phyloP scores from a whole-genome alignment of 2,329 filamentous ascomycete species.

The Stagonosporopsis chrysanthemi region DNA sequence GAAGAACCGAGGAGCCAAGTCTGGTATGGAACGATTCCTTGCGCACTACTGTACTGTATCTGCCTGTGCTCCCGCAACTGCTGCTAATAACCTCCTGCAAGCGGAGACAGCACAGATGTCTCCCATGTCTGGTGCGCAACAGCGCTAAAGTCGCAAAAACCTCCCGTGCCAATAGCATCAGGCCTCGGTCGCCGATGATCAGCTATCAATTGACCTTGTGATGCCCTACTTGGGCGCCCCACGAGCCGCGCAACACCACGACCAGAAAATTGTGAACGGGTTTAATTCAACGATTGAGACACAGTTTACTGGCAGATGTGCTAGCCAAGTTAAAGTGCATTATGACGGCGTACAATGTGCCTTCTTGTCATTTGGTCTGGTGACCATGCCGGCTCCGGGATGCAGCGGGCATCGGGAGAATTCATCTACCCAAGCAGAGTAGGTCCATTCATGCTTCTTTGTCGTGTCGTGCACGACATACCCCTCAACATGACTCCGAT shows the following conservation, averaged over 20 bases:
- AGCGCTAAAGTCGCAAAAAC: conserved; percentile 11
- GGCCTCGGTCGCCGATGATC: conserved; percentile 38
- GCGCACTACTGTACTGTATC: conserved; percentile 1
- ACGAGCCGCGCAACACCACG: conserved; percentile 14
- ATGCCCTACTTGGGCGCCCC: conserved; percentile 3
- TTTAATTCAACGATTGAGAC: background rate
- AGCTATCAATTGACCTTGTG: conserved; percentile 22
- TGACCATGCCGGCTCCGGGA: conserved; percentile 7
- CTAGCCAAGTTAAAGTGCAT: conserved; percentile 14
- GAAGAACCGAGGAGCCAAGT: conserved; percentile 3
- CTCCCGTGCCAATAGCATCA: conserved; percentile 37
- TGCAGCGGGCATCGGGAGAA: conserved; percentile 20
- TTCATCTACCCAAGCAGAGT: conserved; percentile 14
- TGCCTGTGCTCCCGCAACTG: background rate
- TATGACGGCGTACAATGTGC: conserved; percentile 4
- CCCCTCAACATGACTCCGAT: conserved; percentile 16
- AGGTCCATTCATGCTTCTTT: conserved; percentile 5
- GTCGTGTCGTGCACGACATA: conserved; percentile 1
- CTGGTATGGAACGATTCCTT: conserved; percentile 3
- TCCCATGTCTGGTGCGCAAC: conserved; percentile 3
- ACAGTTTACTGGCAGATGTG: background rate
- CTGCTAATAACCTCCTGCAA: conserved; percentile 19
- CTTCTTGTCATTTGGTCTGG: conserved; percentile 8
- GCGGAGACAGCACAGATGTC: conserved; percentile 13
- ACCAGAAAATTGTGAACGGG: conserved; percentile 3